Evolutionary conservation across 1,139 yeast species (phyloP).

Genomic region (Hemisphaericaspora xylanilytica): DNA sequence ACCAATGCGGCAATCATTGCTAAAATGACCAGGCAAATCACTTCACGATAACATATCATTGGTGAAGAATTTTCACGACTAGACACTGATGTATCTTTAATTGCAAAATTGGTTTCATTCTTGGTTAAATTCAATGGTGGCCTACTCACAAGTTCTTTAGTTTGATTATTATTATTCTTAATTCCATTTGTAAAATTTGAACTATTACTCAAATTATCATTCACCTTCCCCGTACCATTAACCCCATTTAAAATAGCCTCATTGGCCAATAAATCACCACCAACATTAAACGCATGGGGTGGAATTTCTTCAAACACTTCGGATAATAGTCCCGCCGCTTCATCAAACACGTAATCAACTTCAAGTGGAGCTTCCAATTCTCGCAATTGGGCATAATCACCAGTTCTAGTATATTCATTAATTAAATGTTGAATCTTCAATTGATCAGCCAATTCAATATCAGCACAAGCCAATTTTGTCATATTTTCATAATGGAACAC

Average conservation of each 20-base stretch:
- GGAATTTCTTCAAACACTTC: conserved; percentile 16
- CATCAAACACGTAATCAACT: conserved; percentile 17
- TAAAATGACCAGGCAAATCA: conserved; percentile 6
- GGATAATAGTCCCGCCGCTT: conserved; percentile 17
- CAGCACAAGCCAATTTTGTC: conserved; percentile 58
- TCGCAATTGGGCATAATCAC: conserved; percentile 21
- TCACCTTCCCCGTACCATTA: too few relatives aligned
- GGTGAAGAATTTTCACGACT: conserved; percentile 10
- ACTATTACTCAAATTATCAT: too few relatives aligned
- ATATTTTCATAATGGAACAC: conserved; percentile 51
- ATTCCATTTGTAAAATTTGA: too few relatives aligned
- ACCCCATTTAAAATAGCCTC: too few relatives aligned
- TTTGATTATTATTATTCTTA: conserved; percentile 4
- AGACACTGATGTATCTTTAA: conserved; percentile 12
- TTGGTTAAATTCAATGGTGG: conserved; percentile 7
- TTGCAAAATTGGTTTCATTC: conserved; percentile 11
- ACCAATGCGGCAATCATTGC: conserved; percentile 8
- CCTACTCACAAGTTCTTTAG: conserved; percentile 4
- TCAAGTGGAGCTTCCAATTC: conserved; percentile 19
- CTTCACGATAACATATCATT: not conserved
- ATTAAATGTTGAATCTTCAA: conserved; percentile 25
- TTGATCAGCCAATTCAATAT: conserved; percentile 38
- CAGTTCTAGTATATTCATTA: conserved; percentile 21
- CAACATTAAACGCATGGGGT: conserved; percentile 4
- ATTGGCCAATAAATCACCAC: not conserved